Evolutionary conservation across 2,329 filamentous ascomycete genomes (phyloP).

Genomic region (Drechslera avenae): DNA sequence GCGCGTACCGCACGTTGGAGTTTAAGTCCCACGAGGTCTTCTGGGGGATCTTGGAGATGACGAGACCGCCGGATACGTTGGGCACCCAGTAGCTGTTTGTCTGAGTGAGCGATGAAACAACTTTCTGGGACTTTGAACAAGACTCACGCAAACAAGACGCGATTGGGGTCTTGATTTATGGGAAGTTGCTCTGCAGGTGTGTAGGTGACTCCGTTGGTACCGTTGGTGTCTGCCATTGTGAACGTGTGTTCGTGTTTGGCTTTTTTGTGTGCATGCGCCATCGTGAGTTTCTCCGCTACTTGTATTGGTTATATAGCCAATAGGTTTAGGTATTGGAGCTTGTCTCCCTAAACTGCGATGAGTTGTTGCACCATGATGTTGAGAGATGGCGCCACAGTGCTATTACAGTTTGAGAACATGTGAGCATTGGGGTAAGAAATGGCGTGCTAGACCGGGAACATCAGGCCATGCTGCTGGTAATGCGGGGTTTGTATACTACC

Average conservation of each 20-base stretch:
- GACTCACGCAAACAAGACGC: constrained; percentile 53
- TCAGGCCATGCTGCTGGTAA: no score
- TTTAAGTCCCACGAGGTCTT: constrained; percentile 56
- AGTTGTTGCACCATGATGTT: no score
- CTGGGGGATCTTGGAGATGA: constrained; percentile 60
- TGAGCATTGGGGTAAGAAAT: no score
- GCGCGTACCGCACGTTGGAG: constrained; percentile 57
- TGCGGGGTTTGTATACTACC: no score
- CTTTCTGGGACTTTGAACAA: not conserved
- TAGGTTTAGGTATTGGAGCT: no score
- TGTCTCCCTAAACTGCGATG: no score
- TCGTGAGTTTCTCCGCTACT: not conserved
- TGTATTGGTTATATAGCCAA: no score
- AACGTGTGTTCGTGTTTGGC: not conserved
- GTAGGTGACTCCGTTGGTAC: constrained; percentile 2
- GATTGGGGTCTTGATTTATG: constrained; percentile 51
- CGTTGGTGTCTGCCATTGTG: no score
- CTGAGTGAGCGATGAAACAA: not conserved
- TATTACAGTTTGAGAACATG: no score
- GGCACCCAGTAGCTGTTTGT: constrained; percentile 57
- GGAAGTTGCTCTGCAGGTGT: constrained; percentile 36
- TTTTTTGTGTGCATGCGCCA: not conserved
- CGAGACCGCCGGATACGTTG: constrained; percentile 60
- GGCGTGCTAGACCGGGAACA: no score
- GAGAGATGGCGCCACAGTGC: no score